Evolutionary conservation across 495 filamentous ascomycete species (phyloP).

Genomic region (Aspergillus haitiensis): DNA sequence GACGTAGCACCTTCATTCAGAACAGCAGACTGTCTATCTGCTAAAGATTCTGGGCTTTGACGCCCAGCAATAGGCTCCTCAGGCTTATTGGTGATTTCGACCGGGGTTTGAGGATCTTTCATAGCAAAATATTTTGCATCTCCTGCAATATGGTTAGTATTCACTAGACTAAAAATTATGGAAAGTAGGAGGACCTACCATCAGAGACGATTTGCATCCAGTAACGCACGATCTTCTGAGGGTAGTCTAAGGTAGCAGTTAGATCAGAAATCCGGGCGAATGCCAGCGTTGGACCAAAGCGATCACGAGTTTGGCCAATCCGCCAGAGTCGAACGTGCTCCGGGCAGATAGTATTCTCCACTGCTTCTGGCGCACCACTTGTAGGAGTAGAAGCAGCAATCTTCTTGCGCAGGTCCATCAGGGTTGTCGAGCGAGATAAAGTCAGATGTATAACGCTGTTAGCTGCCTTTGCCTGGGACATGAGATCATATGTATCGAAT

Average conservation of each 20-base stretch:
- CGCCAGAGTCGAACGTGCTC: slow-evolving; percentile 48
- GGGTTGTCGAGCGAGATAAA: slow-evolving; percentile 39
- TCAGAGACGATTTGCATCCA: slow-evolving; percentile 49
- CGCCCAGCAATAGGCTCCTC: slow-evolving; percentile 39
- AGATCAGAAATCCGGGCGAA: slow-evolving; percentile 42
- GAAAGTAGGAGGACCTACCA: slow-evolving; percentile 22
- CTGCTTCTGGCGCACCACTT: slow-evolving; percentile 1
- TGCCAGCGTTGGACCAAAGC: slow-evolving; percentile 37
- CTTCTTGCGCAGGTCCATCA: slow-evolving; percentile 47
- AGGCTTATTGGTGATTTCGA: slow-evolving; percentile 34
- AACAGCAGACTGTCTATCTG: slow-evolving; percentile 18
- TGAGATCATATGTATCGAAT: slow-evolving; percentile 49
- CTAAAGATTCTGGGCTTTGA: slow-evolving; percentile 25
- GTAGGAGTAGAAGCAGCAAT: slow-evolving; percentile 39
- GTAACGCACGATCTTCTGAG: slow-evolving; percentile 36
- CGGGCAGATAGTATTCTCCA: slow-evolving; percentile 27
- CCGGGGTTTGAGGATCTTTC: slow-evolving; percentile 35
- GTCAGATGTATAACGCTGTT: slow-evolving; percentile 45
- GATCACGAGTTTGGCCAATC: slow-evolving; percentile 41
- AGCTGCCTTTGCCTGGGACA: slow-evolving; percentile 42
- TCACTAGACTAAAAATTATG: background rate
- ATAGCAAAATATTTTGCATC: slow-evolving; percentile 48
- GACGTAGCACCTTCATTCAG: slow-evolving; percentile 33
- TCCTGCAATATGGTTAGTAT: slow-evolving; percentile 20
- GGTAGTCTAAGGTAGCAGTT: slow-evolving; percentile 34